Conservation (phyloP, 805 yeast species). For the Kuraishia cidri region DNA sequence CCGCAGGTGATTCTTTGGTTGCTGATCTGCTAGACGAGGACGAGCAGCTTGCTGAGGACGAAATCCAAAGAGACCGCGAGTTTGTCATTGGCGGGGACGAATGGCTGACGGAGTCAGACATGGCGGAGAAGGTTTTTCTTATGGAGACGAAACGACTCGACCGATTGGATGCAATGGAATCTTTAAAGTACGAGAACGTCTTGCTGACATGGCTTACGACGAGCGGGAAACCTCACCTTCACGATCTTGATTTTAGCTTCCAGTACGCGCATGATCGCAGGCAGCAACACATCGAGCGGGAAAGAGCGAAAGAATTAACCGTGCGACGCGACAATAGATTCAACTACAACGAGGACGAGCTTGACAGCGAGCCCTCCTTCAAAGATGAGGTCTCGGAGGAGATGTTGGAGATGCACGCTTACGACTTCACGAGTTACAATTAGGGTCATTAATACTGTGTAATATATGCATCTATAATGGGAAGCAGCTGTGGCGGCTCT, state of each 20-base stretch:
- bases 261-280: conserved; percentile 5
- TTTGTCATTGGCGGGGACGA: background rate
- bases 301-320: background rate
- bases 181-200: conserved; percentile 15
- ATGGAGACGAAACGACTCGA: conserved; percentile 15
- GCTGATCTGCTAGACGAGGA: background rate
- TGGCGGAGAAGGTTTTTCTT: conserved; percentile 8
- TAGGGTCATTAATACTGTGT: too few species aligned
- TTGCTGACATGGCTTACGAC: conserved; percentile 13
- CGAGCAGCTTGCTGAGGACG: background rate
- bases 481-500: too few species aligned
- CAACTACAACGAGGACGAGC: background rate
- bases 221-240: conserved; percentile 7
- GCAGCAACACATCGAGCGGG: background rate
- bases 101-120: background rate
- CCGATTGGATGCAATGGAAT: conserved; percentile 12
- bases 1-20: background rate
- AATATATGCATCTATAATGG: too few species aligned
- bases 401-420: background rate
- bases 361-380: background rate
- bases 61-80: background rate
- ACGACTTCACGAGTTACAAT: background rate
- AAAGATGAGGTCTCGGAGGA: background rate
- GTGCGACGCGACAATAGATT: background rate
- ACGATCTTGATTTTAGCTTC: conserved; percentile 8